Evolutionary conservation across 2,329 filamentous ascomycete genomes (phyloP).

Genomic region (Phaeomoniella chlamydospora): DNA sequence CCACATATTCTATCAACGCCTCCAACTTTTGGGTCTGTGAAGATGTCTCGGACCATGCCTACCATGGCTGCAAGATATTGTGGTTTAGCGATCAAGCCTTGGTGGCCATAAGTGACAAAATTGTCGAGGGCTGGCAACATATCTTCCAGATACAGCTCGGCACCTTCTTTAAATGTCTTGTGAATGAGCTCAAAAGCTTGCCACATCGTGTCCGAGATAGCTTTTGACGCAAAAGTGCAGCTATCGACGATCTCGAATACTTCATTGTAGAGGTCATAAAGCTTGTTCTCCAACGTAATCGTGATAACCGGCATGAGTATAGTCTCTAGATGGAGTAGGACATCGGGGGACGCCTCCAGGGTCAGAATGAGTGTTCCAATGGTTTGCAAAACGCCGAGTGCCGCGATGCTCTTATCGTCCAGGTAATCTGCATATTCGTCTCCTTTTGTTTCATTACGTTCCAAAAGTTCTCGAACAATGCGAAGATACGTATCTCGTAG

Average conservation of each 20-base stretch:
- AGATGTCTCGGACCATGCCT: constrained; percentile 91
- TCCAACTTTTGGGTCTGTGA: constrained; percentile 79
- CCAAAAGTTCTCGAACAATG: constrained; percentile 80
- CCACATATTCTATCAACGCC: constrained; percentile 92
- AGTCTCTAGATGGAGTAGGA: constrained; percentile 83
- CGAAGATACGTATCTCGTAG: constrained; percentile 89
- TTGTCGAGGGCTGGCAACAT: constrained; percentile 98
- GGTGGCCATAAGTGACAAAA: constrained; percentile 84
- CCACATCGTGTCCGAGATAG: constrained; percentile 96
- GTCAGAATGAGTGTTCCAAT: constrained; percentile 96
- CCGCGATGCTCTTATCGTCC: constrained; percentile 97
- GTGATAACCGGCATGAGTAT: constrained; percentile 95
- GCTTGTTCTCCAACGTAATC: constrained; percentile 92
- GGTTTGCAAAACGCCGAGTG: constrained; percentile 87
- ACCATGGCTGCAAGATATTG: constrained; percentile 78
- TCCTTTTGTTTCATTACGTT: constrained; percentile 63
- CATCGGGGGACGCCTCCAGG: constrained; percentile 90
- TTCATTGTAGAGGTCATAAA: constrained; percentile 96
- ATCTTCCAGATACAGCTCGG: constrained; percentile 93
- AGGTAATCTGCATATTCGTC: constrained; percentile 79
- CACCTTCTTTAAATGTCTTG: constrained; percentile 90
- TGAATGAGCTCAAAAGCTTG: constrained; percentile 94
- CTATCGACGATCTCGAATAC: constrained; percentile 98
- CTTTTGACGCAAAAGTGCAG: constrained; percentile 95
- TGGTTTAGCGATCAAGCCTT: constrained; percentile 66